A percentile compares a stretch with the other conserved stretches of the same genome.
These are phyloP conservation scores for Chaetomium strumarium DNA, from an alignment of 2,329 filamentous ascomycete species.

Conservation along the genomic window DNA sequence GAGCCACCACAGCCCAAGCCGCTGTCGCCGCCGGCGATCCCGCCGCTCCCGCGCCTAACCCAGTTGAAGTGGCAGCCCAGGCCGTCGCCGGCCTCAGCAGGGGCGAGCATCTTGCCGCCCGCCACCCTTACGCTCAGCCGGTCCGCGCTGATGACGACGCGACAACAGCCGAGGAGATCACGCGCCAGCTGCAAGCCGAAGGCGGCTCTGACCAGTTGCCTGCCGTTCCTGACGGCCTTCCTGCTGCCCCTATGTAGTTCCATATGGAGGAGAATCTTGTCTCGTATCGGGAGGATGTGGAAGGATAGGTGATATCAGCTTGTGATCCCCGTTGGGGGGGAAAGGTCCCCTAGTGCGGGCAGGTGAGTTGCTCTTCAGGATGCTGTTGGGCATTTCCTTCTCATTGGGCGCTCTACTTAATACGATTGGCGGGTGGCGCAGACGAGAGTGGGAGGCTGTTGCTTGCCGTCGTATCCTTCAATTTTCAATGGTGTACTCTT, in stretches of 20 bases:
- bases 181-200: slow-evolving; percentile 46
- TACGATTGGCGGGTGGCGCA: background rate
- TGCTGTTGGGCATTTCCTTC: too few species aligned
- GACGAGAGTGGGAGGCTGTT: background rate
- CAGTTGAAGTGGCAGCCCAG: slow-evolving; percentile 47
- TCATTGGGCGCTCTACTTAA: background rate
- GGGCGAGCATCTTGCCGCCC: slow-evolving; percentile 18
- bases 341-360: too few species aligned
- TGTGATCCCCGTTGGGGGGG: background rate
- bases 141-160: slow-evolving; percentile 34
- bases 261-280: background rate
- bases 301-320: background rate
- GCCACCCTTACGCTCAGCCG: background rate
- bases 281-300: background rate
- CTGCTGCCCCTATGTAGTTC: slow-evolving; percentile 30
- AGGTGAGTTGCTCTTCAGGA: too few species aligned
- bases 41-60: slow-evolving; percentile 26
- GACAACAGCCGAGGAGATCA: slow-evolving; percentile 48
- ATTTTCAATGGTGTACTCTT: slow-evolving; percentile 4
- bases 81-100: slow-evolving; percentile 34
- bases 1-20: slow-evolving; percentile 11
- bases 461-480: background rate
- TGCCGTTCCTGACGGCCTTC: slow-evolving; percentile 13
- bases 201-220: slow-evolving; percentile 18
- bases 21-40: slow-evolving; percentile 7